phyloP scores from a whole-genome alignment of 352 stramenopile genomes.

The Blastocystis sp. region DNA sequence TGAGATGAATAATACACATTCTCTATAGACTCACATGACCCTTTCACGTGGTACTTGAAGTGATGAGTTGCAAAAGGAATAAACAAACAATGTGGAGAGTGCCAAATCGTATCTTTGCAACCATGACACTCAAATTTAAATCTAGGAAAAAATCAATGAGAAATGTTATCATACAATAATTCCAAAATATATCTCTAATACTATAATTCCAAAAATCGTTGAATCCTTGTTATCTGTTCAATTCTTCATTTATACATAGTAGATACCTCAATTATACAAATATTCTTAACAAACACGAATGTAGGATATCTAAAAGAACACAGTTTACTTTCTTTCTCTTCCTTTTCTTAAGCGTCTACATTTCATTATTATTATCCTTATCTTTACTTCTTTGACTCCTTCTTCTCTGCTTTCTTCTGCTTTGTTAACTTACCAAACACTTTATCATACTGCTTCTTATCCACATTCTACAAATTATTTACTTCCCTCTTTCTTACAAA shows the following conservation, averaged over 20 bases:
- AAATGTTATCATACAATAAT: neutral
- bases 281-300: neutral
- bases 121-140: neutral
- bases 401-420: neutral
- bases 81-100: neutral
- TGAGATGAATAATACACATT: neutral
- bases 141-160: neutral
- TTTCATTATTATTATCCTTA: neutral
- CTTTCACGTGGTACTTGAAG: constrained; percentile 21
- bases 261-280: too few relatives aligned
- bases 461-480: neutral
- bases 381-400: neutral
- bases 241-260: too few relatives aligned
- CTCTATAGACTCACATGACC: neutral
- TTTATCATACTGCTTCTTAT: neutral
- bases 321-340: neutral
- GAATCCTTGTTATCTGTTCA: neutral
- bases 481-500: neutral
- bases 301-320: neutral
- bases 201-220: neutral
- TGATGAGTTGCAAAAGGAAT: neutral
- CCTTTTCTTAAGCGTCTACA: neutral
- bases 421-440: neutral
- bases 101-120: neutral
- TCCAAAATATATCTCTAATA: neutral